Percentiles rank a stretch among this genome's conserved stretches.
phyloP scores from a whole-genome alignment of 495 filamentous ascomycete genomes.

The Staphylotrichum longicolle region DNA sequence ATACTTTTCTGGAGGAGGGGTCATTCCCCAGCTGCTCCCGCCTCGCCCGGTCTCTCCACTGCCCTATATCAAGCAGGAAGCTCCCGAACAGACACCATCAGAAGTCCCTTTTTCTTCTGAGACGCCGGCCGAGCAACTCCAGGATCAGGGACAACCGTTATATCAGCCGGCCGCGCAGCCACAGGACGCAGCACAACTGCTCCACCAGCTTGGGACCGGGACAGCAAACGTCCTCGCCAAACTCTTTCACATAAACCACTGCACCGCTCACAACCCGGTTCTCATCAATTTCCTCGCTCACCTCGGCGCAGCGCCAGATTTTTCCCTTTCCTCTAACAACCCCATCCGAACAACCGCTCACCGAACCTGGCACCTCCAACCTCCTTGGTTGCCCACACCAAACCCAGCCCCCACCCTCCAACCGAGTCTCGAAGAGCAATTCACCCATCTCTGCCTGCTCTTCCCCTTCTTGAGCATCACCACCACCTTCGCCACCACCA shows the following conservation, averaged over 20 bases:
- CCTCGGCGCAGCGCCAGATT: not conserved
- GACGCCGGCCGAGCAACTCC: not conserved
- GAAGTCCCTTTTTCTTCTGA: not conserved
- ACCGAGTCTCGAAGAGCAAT: constrained; percentile 11
- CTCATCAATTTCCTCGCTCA: constrained; percentile 7
- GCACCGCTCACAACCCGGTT: not conserved
- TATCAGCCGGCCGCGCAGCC: too few species aligned
- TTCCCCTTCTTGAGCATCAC: not conserved
- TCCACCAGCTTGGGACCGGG: not conserved
- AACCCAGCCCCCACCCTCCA: not conserved
- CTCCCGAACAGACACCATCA: not conserved
- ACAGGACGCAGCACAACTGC: not conserved
- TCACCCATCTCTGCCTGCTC: constrained; percentile 19
- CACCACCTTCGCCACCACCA: not conserved
- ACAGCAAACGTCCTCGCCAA: constrained; percentile 7
- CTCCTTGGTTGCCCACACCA: not conserved
- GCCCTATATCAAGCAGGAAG: constrained; percentile 2
- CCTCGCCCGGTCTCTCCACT: not conserved
- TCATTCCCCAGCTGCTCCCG: not conserved
- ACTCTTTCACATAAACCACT: constrained; percentile 2
- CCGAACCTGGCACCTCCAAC: constrained; percentile 7
- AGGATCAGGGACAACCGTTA: not conserved
- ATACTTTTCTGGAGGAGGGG: not conserved
- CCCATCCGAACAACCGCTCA: not conserved
- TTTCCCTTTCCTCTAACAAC: not conserved